phyloP scores from a whole-genome alignment of 2,329 filamentous ascomycete species.

The Colletotrichum salicis region DNA sequence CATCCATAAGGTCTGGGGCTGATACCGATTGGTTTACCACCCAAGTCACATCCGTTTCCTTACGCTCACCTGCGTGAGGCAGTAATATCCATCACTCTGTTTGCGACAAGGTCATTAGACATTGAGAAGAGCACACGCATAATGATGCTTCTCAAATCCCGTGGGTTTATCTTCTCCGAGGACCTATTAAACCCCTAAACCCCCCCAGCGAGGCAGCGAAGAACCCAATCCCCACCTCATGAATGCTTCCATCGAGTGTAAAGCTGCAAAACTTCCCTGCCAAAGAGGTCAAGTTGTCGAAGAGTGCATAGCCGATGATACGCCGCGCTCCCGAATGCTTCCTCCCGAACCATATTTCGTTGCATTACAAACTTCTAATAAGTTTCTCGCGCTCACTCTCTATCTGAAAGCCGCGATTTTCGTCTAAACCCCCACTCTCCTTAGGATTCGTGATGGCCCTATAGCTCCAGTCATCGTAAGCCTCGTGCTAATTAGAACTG shows the following conservation, averaged over 20 bases:
- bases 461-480: not conserved
- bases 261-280: conserved; percentile 17
- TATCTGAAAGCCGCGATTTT: not conserved
- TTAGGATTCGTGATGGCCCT: not conserved
- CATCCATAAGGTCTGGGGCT: no score
- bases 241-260: conserved; percentile 17
- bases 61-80: not conserved
- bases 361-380: conserved; percentile 13
- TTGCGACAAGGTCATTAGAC: not conserved
- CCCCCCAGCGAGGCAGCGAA: not conserved
- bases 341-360: conserved; percentile 19
- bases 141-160: not conserved
- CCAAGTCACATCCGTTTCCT: not conserved
- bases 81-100: not conserved
- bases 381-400: not conserved
- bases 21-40: no score
- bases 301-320: conserved; percentile 29
- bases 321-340: conserved; percentile 37
- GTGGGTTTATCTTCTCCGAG: not conserved
- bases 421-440: not conserved
- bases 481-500: conserved; percentile 70
- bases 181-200: conserved; percentile 10
- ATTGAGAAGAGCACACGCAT: not conserved
- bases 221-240: conserved; percentile 4
- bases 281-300: conserved; percentile 12